Evolutionary conservation across 1,284 basidiomycete genomes (phyloP).

Genomic region (Retiboletus flavoniger): DNA sequence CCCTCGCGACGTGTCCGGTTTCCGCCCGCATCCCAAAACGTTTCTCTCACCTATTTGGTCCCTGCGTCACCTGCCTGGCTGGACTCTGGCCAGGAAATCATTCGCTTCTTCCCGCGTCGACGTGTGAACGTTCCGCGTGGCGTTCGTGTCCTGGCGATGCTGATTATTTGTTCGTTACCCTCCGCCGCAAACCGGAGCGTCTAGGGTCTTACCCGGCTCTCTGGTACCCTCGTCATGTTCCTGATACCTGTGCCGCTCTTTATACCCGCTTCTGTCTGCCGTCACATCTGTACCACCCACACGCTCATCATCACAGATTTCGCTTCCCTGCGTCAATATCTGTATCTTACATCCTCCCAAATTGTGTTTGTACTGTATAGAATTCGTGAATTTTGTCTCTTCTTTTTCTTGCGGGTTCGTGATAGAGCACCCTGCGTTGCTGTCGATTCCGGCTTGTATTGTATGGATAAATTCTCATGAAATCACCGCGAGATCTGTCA

Average conservation of each 20-base stretch:
- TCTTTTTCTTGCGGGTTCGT: constrained; percentile 8
- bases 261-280: constrained; percentile 29
- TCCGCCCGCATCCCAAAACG: not conserved
- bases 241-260: constrained; percentile 33
- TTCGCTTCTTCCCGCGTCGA: constrained; percentile 16
- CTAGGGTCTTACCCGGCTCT: constrained; percentile 15
- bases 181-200: constrained; percentile 14
- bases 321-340: constrained; percentile 8
- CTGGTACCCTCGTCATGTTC: constrained; percentile 21
- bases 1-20: not conserved
- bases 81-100: constrained; percentile 21
- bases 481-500: not conserved
- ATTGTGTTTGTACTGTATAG: constrained; percentile 21
- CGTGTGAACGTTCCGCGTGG: constrained; percentile 22
- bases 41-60: not conserved
- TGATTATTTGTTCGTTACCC: constrained; percentile 27
- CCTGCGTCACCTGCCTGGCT: constrained; percentile 22
- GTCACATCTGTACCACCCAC: constrained; percentile 32
- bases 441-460: not conserved
- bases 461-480: not conserved
- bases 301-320: constrained; percentile 22
- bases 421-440: constrained; percentile 1
- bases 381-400: constrained; percentile 4
- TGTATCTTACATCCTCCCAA: constrained; percentile 22
- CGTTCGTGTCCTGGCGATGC: constrained; percentile 23